Conservation (phyloP, 768 basidiomycete genomes). For the Thelephora ganbajun region DNA sequence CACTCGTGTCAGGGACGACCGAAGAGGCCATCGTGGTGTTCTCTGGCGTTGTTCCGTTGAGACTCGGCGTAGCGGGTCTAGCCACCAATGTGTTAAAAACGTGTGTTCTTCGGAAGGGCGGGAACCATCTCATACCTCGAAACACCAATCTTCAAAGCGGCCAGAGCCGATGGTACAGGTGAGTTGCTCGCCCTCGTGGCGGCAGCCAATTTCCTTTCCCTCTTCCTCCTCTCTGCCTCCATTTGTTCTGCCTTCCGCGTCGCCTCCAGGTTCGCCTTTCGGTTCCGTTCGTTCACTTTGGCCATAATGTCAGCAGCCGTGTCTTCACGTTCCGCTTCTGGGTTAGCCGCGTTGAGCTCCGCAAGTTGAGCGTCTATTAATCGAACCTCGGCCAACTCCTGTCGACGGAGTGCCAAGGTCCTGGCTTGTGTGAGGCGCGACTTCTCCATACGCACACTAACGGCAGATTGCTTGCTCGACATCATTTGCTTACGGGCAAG, state of each 20-base stretch:
- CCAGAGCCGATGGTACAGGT: conserved; percentile 25
- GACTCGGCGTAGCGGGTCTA: conserved; percentile 28
- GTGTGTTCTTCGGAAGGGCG: conserved; percentile 3
- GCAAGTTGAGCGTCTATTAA: conserved; percentile 51
- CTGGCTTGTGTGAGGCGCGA: conserved; percentile 58
- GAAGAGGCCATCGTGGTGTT: conserved; percentile 8
- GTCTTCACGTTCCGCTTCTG: conserved; percentile 4
- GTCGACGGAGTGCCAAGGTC: conserved; percentile 60
- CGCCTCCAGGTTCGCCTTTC: conserved; percentile 69
- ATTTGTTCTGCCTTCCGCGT: conserved; percentile 63
- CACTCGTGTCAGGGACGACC: conserved; percentile 21
- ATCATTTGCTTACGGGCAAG: conserved; percentile 42
- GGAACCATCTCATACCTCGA: conserved; percentile 41
- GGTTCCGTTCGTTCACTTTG: conserved; percentile 82
- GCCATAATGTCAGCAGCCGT: conserved; percentile 39
- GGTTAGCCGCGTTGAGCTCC: conserved; percentile 24
- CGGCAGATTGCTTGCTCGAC: conserved; percentile 19
- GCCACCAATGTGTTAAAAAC: conserved; percentile 7
- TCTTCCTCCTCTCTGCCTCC: conserved; percentile 55
- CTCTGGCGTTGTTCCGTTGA: conserved; percentile 23
- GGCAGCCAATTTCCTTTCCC: conserved; percentile 45
- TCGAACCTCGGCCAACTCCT: conserved; percentile 49
- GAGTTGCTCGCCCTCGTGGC: conserved; percentile 21
- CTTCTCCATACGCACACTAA: conserved; percentile 35
- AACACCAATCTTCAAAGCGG: conserved; percentile 46